Evolutionary conservation across 108 stramenopile genomes (phyloP).

Genomic region (Pelagomonas calceolata): DNA sequence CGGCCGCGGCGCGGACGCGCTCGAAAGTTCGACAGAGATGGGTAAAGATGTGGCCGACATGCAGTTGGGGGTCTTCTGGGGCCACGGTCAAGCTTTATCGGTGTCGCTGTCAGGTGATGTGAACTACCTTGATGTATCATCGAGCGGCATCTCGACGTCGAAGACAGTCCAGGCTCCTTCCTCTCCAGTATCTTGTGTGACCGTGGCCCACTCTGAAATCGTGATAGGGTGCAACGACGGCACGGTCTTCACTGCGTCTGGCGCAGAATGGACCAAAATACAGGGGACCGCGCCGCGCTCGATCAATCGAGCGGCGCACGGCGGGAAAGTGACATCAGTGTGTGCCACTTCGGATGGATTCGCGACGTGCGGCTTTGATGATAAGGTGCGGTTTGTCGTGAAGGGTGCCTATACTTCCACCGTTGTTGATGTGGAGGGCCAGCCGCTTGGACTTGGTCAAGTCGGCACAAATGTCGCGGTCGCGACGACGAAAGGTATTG

Average conservation of each 20-base stretch:
- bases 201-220: background rate
- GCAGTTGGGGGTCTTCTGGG: conserved; percentile 33
- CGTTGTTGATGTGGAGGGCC: background rate
- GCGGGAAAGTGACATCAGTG: background rate
- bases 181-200: background rate
- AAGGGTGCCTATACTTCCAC: background rate
- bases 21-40: conserved; percentile 31
- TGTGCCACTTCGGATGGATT: background rate
- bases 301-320: background rate
- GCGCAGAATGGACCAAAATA: background rate
- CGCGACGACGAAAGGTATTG: background rate
- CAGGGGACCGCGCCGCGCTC: background rate
- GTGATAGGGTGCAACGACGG: background rate
- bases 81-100: background rate
- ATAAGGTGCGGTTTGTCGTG: background rate
- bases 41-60: conserved; percentile 56
- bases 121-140: background rate
- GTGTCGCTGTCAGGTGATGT: background rate
- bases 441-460: background rate
- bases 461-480: background rate
- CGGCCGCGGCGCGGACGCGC: conserved; percentile 12
- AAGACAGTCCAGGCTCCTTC: background rate
- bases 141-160: background rate
- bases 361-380: background rate
- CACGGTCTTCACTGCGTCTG: background rate